Evolutionary conservation across 768 basidiomycete genomes (phyloP).

Genomic region (Agaricus blazei): DNA sequence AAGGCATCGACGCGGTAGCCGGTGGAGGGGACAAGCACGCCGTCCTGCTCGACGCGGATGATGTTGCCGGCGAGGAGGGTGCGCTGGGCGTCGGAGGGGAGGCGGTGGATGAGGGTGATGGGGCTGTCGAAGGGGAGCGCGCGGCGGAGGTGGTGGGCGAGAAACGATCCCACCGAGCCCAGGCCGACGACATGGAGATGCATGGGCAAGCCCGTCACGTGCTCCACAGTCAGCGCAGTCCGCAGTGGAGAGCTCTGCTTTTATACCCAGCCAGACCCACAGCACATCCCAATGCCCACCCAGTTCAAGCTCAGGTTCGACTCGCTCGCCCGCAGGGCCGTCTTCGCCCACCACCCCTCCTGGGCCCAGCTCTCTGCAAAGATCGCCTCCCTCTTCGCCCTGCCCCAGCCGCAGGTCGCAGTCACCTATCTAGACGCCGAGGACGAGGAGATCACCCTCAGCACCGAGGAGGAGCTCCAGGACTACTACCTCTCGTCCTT

Average conservation of each 20-base stretch:
- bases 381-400: constrained; percentile 45
- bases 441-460: constrained; percentile 72
- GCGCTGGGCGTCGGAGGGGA: constrained; percentile 28
- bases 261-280: constrained; percentile 10
- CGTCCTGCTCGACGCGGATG: constrained; percentile 47
- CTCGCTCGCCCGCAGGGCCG: constrained; percentile 55
- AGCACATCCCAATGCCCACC: constrained; percentile 34
- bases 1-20: constrained; percentile 52
- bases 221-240: constrained; percentile 21
- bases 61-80: constrained; percentile 26
- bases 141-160: constrained; percentile 75
- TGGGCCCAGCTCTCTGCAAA: constrained; percentile 56
- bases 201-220: constrained; percentile 34
- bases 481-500: constrained; percentile 53
- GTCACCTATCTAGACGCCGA: constrained; percentile 73
- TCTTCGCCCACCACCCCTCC: constrained; percentile 44
- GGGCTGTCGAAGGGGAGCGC: constrained; percentile 44
- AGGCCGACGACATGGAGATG: constrained; percentile 74
- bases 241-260: constrained; percentile 35
- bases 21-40: constrained; percentile 32
- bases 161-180: constrained; percentile 77
- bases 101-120: constrained; percentile 70
- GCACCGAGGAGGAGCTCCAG: constrained; percentile 70
- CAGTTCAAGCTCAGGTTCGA: constrained; percentile 65
- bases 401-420: constrained; percentile 53